phyloP scores from a whole-genome alignment of 1,284 basidiomycete species.

The Marasmius sp. region DNA sequence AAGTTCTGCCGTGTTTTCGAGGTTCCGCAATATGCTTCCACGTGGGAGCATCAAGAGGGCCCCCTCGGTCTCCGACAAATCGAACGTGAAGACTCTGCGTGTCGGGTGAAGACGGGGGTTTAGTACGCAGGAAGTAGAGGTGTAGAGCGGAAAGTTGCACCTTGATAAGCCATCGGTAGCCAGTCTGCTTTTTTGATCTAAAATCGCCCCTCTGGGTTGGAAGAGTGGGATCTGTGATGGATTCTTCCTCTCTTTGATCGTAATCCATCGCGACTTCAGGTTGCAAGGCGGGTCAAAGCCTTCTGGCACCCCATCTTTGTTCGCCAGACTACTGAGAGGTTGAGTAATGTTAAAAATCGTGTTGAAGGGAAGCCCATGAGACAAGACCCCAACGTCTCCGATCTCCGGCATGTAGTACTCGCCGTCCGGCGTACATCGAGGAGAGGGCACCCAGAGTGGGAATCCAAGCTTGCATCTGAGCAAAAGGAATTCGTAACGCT shows the following conservation, averaged over 20 bases:
- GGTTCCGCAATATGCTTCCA: not conserved
- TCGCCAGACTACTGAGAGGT: not conserved
- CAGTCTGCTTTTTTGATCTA: not conserved
- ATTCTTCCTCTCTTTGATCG: not conserved
- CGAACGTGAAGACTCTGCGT: not conserved
- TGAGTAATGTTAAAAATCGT: not conserved
- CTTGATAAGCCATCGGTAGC: not conserved
- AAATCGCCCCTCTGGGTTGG: not conserved
- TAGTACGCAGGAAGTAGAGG: not conserved
- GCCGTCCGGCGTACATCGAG: not conserved
- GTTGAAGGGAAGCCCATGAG: not conserved
- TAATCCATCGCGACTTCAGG: not conserved
- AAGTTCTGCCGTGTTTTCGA: not conserved
- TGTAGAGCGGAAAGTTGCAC: not conserved
- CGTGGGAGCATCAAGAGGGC: not conserved
- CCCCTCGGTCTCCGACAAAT: not conserved
- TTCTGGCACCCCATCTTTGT: not conserved
- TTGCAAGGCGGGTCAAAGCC: not conserved
- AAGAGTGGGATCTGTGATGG: not conserved
- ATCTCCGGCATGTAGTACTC: not conserved
- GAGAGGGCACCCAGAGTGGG: not conserved
- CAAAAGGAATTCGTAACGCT: not conserved
- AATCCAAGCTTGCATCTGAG: not conserved
- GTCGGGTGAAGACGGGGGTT: not conserved
- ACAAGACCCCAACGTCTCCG: not conserved